Base-by-base conservation (phyloP, 805 yeast species). In the Wickerhamomyces hampshirensis region DNA sequence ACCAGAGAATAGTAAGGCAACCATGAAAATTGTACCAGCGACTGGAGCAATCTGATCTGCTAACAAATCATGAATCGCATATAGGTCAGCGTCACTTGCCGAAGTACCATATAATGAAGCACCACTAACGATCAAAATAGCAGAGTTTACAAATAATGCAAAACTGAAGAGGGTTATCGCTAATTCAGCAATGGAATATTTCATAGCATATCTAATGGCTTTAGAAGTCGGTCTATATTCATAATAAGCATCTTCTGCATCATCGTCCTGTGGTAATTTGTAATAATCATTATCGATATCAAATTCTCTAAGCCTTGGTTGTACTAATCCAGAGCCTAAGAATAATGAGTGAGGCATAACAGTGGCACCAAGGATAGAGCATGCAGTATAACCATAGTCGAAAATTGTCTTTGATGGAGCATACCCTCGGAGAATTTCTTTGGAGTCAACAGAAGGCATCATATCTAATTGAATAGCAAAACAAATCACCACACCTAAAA, bases 291-390 rank as follows among this genome's bases (percentile, higher is more conserved):
- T 65, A 35, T 72, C 67, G 7, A 71, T 56, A 53, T 87, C 96
- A 52, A 62, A 87, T 30, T 86, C 94, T 51, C 77, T 71, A 30
- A 87, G 65, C 44, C 96, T 69, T 16, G 94, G 86, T 58, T 87
- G 95, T 8, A 86, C 96, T 38, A 86, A 66, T 11, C 88, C 94
- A 0, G 91, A 81, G 0, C 96, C 96, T 36, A 87, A 65, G 54
- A 84, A 87, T 31, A 87, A 65, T 2, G 89, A 80, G 56, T 87
- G 96, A 5, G 96, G 96, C 96, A 87, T 87, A 17, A 87, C 95
- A 0, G 96, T 87, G 11, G 96, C 96, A 40, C 96, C 96, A 31
- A 87, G 68, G 40, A 87, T 83, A 9, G 95, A 93, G 44, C 87
- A 71, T 18, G 89, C 78, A 28, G 82, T 64, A 50, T 80, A 84